phyloP scores from a whole-genome alignment of 192 early-diverging fungal species.

The Podila verticillata region DNA sequence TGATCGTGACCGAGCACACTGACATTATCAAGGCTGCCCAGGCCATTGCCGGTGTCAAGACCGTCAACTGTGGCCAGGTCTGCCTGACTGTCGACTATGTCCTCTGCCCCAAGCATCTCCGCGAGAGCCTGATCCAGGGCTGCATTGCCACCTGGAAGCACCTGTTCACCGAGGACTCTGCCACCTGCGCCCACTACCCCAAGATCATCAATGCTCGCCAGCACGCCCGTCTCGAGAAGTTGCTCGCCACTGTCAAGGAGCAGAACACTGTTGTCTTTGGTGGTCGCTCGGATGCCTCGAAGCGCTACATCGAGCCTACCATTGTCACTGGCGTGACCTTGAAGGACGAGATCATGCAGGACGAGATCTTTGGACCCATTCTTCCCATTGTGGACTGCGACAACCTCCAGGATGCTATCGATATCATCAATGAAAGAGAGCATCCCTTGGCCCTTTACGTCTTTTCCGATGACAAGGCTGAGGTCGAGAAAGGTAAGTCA shows the following conservation, averaged over 20 bases:
- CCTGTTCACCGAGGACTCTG: slow-evolving; percentile 54
- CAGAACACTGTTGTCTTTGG: slow-evolving; percentile 56
- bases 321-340: slow-evolving; percentile 59
- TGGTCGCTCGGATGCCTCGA: slow-evolving; percentile 38
- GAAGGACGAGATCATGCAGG: slow-evolving; percentile 57
- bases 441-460: slow-evolving; percentile 81
- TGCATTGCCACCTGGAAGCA: slow-evolving; percentile 49
- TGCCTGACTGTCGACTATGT: slow-evolving; percentile 77
- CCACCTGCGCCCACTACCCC: slow-evolving; percentile 34
- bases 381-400: slow-evolving; percentile 69
- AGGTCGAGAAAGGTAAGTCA: slow-evolving; percentile 62
- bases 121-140: slow-evolving; percentile 56
- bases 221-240: slow-evolving; percentile 53
- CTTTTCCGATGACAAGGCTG: slow-evolving; percentile 61
- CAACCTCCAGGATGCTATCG: slow-evolving; percentile 65
- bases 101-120: slow-evolving; percentile 59
- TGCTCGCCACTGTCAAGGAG: slow-evolving; percentile 55
- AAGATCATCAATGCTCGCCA: slow-evolving; percentile 64
- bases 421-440: slow-evolving; percentile 65
- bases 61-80: slow-evolving; percentile 87
- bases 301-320: slow-evolving; percentile 65
- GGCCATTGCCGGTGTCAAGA: slow-evolving; percentile 85
- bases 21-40: slow-evolving; percentile 73
- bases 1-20: slow-evolving; percentile 69
- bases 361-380: slow-evolving; percentile 75